Evolutionary conservation across 108 stramenopile genomes (phyloP), one percentile per base, ranked within the genome.

Genomic region (Cyclostephanos tholiformis): DNA sequence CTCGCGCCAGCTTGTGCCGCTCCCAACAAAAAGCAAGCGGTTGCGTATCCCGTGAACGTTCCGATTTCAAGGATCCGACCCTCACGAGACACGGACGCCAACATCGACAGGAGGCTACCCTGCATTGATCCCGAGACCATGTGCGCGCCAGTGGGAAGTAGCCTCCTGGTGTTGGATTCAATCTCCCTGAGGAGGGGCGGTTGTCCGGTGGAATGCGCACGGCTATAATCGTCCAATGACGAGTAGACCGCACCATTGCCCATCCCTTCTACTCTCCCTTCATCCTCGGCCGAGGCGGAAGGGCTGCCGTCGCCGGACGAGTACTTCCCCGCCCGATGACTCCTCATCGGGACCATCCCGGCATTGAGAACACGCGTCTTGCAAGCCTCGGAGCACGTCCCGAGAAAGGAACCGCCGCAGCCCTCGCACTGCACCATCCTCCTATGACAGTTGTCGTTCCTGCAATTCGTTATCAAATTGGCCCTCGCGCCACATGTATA

Each of bases 21-120:
- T 39, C 93, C 95, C 72, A 91, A 86, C 48, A 92, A 76, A 30
- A 98, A 82, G 72, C 93, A 93, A 19, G 88, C 83, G 9, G 97
- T 95, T 4, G 93, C 91, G 77, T 98, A 98, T 23, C 97, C 97
- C 55, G 89, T 92, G 64, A 98, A 98, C 2, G 93, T 96, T 9
- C 97, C 97, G 43, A 98, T 67, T 75, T 98, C 97, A 32, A 98
- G 80, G 48, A 94, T 79, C 0, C 93, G 79, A 10, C 89, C 90
- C 43, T 91, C 85, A 41, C 94, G 66, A 39, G 88, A 74, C 86
- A 93, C 85, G 10, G 87, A 80, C 36, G 95, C 85, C 57, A 96
- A 72, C 30, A 85, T 85, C n/a, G 79, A 80, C 41, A 97, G 77
- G 35, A 95, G 76, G 19, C 83, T 73, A 19, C 97, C 97, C 79